These are phyloP conservation scores for Candida xyloterini DNA, from an alignment of 805 yeast species.

Conservation along the genomic window DNA sequence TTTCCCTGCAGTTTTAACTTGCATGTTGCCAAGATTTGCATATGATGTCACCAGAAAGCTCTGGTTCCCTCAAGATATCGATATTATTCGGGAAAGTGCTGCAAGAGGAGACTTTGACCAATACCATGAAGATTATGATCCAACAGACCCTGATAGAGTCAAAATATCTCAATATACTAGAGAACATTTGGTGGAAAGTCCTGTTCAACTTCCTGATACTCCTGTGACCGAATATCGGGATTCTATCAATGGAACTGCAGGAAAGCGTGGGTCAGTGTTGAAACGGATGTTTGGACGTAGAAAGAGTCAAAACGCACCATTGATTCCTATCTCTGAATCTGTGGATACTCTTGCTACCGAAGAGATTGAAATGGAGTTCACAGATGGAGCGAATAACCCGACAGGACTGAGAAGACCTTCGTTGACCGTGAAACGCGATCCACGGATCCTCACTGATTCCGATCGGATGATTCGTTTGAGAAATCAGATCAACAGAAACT, in stretches of 20 bases:
- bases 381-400: conserved; percentile 12
- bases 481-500: conserved; percentile 16
- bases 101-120: conserved; percentile 62
- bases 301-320: conserved; percentile 26
- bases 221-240: conserved; percentile 30
- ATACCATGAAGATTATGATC: conserved; percentile 69
- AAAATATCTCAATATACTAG: conserved; percentile 46
- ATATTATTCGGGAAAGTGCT: conserved; percentile 71
- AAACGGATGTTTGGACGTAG: conserved; percentile 35
- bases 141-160: conserved; percentile 70
- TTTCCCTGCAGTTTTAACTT: conserved; percentile 58
- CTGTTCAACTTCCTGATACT: conserved; percentile 13
- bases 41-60: conserved; percentile 54
- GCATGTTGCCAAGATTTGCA: conserved; percentile 66
- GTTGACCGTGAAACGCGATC: conserved; percentile 24
- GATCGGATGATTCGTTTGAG: conserved; percentile 22
- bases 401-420: conserved; percentile 22
- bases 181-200: conserved; percentile 31
- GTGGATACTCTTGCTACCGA: conserved; percentile 42
- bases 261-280: conserved; percentile 38
- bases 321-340: conserved; percentile 34
- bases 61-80: conserved; percentile 63
- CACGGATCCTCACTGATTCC: conserved; percentile 21
- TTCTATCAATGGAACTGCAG: conserved; percentile 33
- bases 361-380: conserved; percentile 47